These are phyloP conservation scores for Cryphonectria radicalis DNA, from an alignment of 2,329 filamentous ascomycete species.

Conservation along the genomic window DNA sequence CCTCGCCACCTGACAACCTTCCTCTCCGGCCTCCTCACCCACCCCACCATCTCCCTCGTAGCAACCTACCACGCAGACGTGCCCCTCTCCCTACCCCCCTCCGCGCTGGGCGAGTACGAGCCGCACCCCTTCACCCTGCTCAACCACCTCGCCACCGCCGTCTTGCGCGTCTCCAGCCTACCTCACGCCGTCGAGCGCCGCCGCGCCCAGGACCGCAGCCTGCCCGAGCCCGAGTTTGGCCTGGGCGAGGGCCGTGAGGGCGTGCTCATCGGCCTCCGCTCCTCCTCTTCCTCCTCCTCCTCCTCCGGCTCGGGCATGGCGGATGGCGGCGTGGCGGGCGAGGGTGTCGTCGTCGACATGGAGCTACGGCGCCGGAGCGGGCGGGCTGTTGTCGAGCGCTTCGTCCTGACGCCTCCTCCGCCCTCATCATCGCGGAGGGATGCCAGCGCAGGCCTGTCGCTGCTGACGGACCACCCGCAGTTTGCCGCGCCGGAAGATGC, in stretches of 20 bases:
- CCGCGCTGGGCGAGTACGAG: conserved; percentile 56
- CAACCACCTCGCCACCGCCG: conserved; percentile 84
- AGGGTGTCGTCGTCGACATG: conserved; percentile 75
- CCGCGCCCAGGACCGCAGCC: conserved; percentile 74
- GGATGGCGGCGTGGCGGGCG: conserved; percentile 26
- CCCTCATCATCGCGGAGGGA: conserved; percentile 16
- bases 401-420: conserved; percentile 49
- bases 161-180: conserved; percentile 75
- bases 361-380: conserved; percentile 86
- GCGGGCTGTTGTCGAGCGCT: conserved; percentile 72
- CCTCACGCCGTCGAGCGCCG: conserved; percentile 75
- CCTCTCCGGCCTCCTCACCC: conserved; percentile 68
- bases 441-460: conserved; percentile 43
- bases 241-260: conserved; percentile 79
- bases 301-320: background rate
- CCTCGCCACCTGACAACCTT: conserved; percentile 67
- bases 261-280: conserved; percentile 67
- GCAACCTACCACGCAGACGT: conserved; percentile 84
- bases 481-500: conserved; percentile 58
- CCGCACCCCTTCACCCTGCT: conserved; percentile 75
- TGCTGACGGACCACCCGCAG: conserved; percentile 78
- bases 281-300: conserved; percentile 29
- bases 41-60: conserved; percentile 70
- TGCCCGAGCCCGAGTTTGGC: conserved; percentile 78
- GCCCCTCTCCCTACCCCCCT: conserved; percentile 55